Evolutionary conservation across 306 rosid genomes (phyloP), one percentile per base, ranked within the genome.

Genomic region (Glycine tomentella): DNA sequence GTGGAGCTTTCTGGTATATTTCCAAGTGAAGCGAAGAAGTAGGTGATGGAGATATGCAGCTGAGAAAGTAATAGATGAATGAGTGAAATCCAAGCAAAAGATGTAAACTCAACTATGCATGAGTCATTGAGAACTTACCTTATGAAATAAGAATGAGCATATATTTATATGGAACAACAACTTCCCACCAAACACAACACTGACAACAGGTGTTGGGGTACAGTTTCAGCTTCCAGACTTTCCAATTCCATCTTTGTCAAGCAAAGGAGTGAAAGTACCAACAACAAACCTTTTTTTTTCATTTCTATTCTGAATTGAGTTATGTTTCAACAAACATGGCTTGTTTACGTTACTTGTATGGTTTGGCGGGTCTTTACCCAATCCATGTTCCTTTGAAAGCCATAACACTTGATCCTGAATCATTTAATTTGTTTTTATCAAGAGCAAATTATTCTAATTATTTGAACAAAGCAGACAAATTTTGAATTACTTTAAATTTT

Each of bases 21-120:
- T 91, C 79, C n/a, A 91, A 90, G 88, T 84, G 88, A 94, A 92
- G 98, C 88, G 80, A 90, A 80, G 87, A 72, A 86, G 91, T 88
- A 63, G 94, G 89, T 92, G 87, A 78, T 84, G 81, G 49, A 45
- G 86, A 68, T 75, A 73, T 74, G 58, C 63, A 34, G 34, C 36
- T 79, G 46, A 67, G 80, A 44, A 76, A 76, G 75, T 52, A 55
- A 85, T 53, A 56, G 86, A 90, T 44, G 90, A 90, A 90, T 52
- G 90, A 91, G 98, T 94, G 87, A 52, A 82, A 82, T 57, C 72
- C 16, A 94, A 88, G 98, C 92, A 67, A 90, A 83, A 86, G 81
- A 7, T 74, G 85, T 86, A 86, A 85, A 83, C 87, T 73, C 69
- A 86, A 82, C 80, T 65, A 72, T 76, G 87, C 76, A 80, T 25